Conservation (phyloP, 2,329 filamentous ascomycete genomes). For the Trichoderma afroharzianum region DNA sequence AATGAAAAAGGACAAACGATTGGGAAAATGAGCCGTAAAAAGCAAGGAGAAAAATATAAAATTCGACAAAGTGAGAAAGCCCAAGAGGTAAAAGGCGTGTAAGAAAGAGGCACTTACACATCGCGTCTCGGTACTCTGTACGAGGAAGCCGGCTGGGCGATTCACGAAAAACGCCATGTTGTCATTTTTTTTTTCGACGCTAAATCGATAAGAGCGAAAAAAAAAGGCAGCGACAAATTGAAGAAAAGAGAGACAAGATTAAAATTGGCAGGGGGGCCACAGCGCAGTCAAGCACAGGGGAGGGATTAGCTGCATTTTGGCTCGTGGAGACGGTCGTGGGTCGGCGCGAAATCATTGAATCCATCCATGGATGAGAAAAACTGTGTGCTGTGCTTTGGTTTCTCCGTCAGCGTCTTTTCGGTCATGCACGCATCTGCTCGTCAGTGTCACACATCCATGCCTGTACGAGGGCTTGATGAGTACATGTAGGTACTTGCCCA, state of each 20-base stretch:
- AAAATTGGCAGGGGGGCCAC: constrained; percentile 12
- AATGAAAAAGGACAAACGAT: neutral
- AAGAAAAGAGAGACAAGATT: constrained; percentile 5
- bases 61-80: no score
- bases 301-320: constrained; percentile 15
- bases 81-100: neutral
- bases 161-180: neutral
- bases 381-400: neutral
- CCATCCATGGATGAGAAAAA: neutral
- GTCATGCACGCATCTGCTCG: neutral
- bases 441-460: neutral
- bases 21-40: neutral
- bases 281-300: constrained; percentile 3
- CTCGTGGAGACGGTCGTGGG: constrained; percentile 12
- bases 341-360: constrained; percentile 1
- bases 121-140: neutral
- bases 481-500: neutral
- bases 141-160: neutral
- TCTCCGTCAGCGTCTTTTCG: neutral
- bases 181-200: constrained; percentile 1
- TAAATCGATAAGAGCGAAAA: constrained; percentile 1
- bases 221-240: neutral
- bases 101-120: neutral
- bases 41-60: neutral
- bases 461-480: neutral